phyloP scores from a whole-genome alignment of 306 rosid genomes.

The Canavalia gladiata region DNA sequence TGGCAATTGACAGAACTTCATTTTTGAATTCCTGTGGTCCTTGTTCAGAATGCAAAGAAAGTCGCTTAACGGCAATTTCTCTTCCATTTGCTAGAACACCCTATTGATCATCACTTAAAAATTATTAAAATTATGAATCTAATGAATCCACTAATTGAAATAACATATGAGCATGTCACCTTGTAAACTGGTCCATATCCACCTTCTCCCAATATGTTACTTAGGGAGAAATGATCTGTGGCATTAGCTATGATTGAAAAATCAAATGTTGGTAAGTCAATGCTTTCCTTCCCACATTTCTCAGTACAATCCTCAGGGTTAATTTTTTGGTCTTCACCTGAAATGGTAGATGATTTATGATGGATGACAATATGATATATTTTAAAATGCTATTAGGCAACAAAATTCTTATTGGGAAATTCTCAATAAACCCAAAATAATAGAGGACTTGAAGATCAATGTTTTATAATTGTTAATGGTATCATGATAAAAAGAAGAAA shows the following conservation, averaged over 20 bases:
- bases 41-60: constrained; percentile 56
- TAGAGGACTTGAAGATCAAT: neutral
- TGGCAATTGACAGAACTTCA: constrained; percentile 47
- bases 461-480: neutral
- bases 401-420: neutral
- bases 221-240: constrained; percentile 50
- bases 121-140: neutral
- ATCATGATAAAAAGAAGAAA: neutral
- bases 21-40: constrained; percentile 63
- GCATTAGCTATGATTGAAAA: constrained; percentile 49
- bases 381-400: neutral
- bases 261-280: constrained; percentile 56
- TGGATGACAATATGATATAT: neutral
- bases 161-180: constrained; percentile 37
- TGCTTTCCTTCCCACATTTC: constrained; percentile 29
- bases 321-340: constrained; percentile 1
- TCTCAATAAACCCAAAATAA: neutral
- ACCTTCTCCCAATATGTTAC: constrained; percentile 56
- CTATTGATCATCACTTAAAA: constrained; percentile 41
- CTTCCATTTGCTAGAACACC: constrained; percentile 49
- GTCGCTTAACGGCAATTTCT: constrained; percentile 60
- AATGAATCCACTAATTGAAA: neutral
- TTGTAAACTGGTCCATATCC: constrained; percentile 64
- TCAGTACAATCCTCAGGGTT: neutral
- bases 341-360: neutral